Percentiles rank a stretch among this genome's conserved stretches.
These are phyloP conservation scores for Cladosporium sp. DNA, from an alignment of 2,329 filamentous ascomycete species.

Conservation along the genomic window DNA sequence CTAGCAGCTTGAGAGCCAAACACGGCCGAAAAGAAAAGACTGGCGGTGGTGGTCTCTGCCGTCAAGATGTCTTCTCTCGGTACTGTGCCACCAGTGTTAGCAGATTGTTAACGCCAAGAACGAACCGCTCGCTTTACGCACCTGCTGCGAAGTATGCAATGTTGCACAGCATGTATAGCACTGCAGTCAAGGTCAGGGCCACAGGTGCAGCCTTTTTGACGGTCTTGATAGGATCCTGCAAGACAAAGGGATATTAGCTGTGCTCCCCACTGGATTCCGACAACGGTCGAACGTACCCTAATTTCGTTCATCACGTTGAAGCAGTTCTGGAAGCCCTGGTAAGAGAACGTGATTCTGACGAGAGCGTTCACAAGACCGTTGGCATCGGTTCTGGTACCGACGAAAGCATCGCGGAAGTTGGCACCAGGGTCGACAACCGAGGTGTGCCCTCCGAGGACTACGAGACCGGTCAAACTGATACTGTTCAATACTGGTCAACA, in stretches of 20 bases:
- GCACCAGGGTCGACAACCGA: conserved; percentile 45
- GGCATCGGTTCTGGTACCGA: conserved; percentile 40
- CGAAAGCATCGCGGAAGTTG: conserved; percentile 55
- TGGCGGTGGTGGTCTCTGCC: conserved; percentile 41
- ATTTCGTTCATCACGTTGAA: conserved; percentile 61
- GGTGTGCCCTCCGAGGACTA: conserved; percentile 56
- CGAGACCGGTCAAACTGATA: conserved; percentile 47
- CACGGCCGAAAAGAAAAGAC: conserved; percentile 55
- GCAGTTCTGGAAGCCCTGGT: conserved; percentile 54
- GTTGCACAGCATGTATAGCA: conserved; percentile 54
- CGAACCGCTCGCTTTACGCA: background rate
- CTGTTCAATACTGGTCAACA: background rate
- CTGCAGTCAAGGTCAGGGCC: conserved; percentile 45
- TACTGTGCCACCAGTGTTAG: conserved; percentile 30
- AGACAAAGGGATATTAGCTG: background rate
- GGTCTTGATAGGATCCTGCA: conserved; percentile 52
- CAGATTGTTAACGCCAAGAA: too few relatives aligned
- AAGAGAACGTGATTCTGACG: conserved; percentile 47
- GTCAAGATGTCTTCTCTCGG: conserved; percentile 41
- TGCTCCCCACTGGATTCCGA: background rate
- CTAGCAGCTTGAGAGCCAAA: conserved; percentile 51
- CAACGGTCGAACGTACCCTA: conserved; percentile 31
- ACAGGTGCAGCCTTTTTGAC: conserved; percentile 49
- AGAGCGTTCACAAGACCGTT: conserved; percentile 55
- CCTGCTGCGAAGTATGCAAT: conserved; percentile 55